Evolutionary conservation across 345 rosid species (phyloP), one percentile per base, ranked within the genome.

Genomic region (Eucalyptus rudis): DNA sequence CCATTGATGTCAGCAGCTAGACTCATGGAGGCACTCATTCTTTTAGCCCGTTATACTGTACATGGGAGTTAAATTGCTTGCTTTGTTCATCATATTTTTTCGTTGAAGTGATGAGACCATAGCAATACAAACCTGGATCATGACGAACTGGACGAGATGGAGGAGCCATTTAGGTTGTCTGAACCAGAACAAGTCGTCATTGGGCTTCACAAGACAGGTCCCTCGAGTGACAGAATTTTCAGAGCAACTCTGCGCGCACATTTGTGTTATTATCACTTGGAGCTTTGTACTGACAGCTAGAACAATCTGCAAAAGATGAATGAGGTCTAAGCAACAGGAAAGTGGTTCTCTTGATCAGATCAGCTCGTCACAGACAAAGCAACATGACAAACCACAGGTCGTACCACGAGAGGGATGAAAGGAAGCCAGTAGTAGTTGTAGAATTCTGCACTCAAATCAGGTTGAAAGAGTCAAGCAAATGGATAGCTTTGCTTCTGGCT

Each of bases 391-490:
- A 33, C 17, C 25, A 22, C 4, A 17, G 88, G 24, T 52, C 81
- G 5, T 90, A 91, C 91, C 92, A 71, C 40, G 15, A 88, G 87
- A 58, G 92, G 91, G 86, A 91, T 49, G 86, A 91, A 87, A 45
- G 91, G 92, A 22, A 91, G 86, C 91, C 91, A 91, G 49, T 83
- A 91, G 88, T 91, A 87, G 88, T 83, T 64, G 86, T 84, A 88
- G 54, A 91, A 88, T 29, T 66, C 92, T 88, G 91, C 90, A 90
- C 14, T 81, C 16, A n/a, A 40, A 89, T 86, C 87, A 80, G 36
- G 62, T 49, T 14, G 80, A 79, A 25, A 50, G 25, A 10, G 68
- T 87, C 36, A 31, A 56, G 47, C 51, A 36, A n/a, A n/a, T 79
- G 51, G 66, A 58, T 25, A 36, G 44, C 36, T 51, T 56, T 87